Percentiles rank a stretch among this genome's conserved stretches.
phyloP scores from a whole-genome alignment of 345 rosid species.

The Arabidopsis arenosa region DNA sequence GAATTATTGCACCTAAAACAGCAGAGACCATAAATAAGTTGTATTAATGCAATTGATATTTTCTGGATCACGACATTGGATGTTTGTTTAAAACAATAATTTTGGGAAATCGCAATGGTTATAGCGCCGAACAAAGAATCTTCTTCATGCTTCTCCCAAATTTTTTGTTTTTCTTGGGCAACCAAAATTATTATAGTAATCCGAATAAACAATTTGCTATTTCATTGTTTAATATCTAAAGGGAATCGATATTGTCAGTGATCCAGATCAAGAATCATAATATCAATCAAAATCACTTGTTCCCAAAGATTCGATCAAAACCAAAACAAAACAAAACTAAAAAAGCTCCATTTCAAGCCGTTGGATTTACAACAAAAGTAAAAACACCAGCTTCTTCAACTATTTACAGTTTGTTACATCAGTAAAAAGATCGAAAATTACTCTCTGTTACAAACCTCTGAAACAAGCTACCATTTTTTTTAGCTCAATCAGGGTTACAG shows the following conservation, averaged over 20 bases:
- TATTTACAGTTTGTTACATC: conserved; percentile 36
- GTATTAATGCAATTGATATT: conserved; percentile 4
- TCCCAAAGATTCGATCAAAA: conserved; percentile 42
- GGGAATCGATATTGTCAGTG: conserved; percentile 36
- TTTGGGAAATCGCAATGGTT: conserved; percentile 28
- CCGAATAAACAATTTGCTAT: conserved; percentile 26
- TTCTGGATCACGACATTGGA: conserved; percentile 18
- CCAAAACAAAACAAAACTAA: neutral
- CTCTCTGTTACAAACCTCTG: conserved; percentile 40
- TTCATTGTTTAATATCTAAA: conserved; percentile 6
- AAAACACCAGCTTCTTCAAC: conserved; percentile 25
- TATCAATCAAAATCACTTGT: conserved; percentile 40
- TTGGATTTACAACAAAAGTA: conserved; percentile 22
- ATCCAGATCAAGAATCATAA: conserved; percentile 46
- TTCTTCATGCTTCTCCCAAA: conserved; percentile 36
- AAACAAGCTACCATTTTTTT: conserved; percentile 27
- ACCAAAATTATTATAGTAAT: conserved; percentile 11
- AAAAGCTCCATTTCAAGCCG: conserved; percentile 30
- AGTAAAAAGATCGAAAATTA: conserved; percentile 13
- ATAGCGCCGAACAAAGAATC: conserved; percentile 44
- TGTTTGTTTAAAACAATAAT: conserved; percentile 22
- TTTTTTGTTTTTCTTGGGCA: conserved; percentile 26
- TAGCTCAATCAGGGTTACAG: conserved; percentile 42
- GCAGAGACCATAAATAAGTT: conserved; percentile 20
- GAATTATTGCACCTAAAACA: neutral